Percentiles rank a stretch among this genome's conserved stretches.
phyloP scores from a whole-genome alignment of 176 grass and related monocot genomes.

The Musa schizocarpa region DNA sequence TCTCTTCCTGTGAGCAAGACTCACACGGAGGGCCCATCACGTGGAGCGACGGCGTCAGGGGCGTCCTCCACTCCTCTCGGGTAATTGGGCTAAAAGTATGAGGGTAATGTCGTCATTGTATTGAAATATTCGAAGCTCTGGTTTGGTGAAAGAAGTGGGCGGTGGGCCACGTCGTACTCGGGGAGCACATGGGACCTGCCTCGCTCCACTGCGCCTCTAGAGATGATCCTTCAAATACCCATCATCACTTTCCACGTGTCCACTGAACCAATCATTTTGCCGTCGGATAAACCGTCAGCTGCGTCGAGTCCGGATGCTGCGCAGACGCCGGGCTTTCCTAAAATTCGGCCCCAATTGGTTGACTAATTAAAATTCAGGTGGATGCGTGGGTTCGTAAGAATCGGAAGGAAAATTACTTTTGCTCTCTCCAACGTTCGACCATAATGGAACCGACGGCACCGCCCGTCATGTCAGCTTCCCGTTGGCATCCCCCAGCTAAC shows the following conservation, averaged over 20 bases:
- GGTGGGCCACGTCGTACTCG: background rate
- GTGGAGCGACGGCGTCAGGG: background rate
- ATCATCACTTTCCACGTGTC: background rate
- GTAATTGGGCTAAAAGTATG: background rate
- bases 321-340: background rate
- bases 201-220: background rate
- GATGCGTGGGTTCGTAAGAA: background rate
- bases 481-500: background rate
- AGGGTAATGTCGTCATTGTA: constrained; percentile 12
- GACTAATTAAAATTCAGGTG: background rate
- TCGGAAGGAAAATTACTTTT: background rate
- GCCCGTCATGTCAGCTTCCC: background rate
- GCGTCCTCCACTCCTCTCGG: background rate
- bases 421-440: constrained; percentile 23
- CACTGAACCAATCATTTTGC: background rate
- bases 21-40: background rate
- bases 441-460: background rate
- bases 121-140: background rate
- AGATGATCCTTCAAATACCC: background rate
- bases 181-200: background rate
- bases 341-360: background rate
- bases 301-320: constrained; percentile 7
- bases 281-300: constrained; percentile 7
- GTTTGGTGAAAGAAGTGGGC: background rate
- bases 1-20: too few species aligned